A percentile compares a stretch with the other conserved stretches of the same genome.
phyloP scores from a whole-genome alignment of 2,329 filamentous ascomycete species.

The Aureobasidium sp. region DNA sequence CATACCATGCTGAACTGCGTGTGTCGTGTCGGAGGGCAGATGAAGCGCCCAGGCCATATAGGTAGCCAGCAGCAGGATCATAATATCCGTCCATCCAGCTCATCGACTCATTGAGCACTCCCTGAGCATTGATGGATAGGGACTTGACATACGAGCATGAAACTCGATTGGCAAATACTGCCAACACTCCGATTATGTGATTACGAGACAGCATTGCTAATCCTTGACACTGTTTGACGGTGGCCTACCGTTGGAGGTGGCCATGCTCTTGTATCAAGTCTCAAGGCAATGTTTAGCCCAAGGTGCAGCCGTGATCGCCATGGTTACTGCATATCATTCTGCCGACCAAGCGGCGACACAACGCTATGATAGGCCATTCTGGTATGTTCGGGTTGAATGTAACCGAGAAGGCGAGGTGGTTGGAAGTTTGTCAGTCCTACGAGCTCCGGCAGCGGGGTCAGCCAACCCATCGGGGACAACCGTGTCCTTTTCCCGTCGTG shows the following conservation, averaged over 20 bases:
- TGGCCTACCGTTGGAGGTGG: not conserved
- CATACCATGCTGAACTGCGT: slow-evolving; percentile 51
- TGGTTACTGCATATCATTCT: not conserved
- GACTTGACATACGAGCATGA: slow-evolving; percentile 8
- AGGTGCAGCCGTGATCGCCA: not conserved
- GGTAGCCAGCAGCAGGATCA: slow-evolving; percentile 43
- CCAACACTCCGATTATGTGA: not conserved
- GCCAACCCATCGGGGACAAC: not conserved
- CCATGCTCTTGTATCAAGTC: not conserved
- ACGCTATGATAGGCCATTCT: slow-evolving; percentile 4
- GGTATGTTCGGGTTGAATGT: not conserved
- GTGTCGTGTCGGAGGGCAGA: slow-evolving; percentile 48
- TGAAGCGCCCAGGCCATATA: slow-evolving; percentile 41
- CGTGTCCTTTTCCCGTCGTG: not conserved
- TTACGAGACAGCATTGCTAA: not conserved
- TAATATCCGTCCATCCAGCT: slow-evolving; percentile 47
- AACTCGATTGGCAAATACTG: not conserved
- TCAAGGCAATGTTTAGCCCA: too few relatives aligned
- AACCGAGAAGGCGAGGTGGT: not conserved
- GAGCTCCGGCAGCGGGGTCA: not conserved
- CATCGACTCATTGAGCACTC: slow-evolving; percentile 42
- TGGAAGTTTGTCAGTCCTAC: not conserved
- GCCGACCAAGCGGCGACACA: not conserved
- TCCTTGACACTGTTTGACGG: not conserved
- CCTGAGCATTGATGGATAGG: slow-evolving; percentile 9